Base-by-base conservation (phyloP, 225 moss, liverwort and hornwort genomes). In the Marchantia polymorpha region DNA sequence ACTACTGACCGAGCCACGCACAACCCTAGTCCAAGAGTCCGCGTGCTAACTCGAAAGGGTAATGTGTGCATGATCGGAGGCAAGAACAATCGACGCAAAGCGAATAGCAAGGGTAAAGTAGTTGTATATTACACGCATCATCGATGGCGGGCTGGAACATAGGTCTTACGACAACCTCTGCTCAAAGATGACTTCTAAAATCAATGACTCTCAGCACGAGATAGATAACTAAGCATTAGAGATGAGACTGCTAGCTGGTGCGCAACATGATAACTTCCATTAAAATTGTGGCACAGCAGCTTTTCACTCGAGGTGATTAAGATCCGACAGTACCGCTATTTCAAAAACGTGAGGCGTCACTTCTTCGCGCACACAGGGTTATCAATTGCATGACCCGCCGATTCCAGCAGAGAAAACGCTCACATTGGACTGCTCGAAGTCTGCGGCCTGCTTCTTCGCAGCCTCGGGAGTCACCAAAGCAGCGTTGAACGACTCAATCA, bases 401-500 rank as follows among this genome's bases (percentile, higher is more conserved):
- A 64, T 65, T 50, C 64, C 77, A 10, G 77, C 65, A 25, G 30
- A 22, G 74, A 67, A 87, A 6, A 73, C 72, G 26, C 82, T 84
- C 65, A 84, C 60, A 29, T 87, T 87, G 5, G 87, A 82, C 27
- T 84, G 78, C 25, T 84, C 76, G 20, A 77, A 87, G 0, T 67
- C 10, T 0, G 84, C 82, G 15, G 87, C 84, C 25, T 82, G 84
- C 68, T 79, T 26, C 0, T 77, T 79, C 14, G 87, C 87, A 14
- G 54, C 73, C 20, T 68, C 50, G 8, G 73, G 63, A 15, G 77
- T 48, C 25, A 4, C 49, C 31, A 87, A 53, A 0, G 79, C 84
- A 13, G 79, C 47, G 15, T 75, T 50, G 53, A 87, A 87, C 0
- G 46, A n/a, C 22, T 87, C 82, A 13, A 87, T 84, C 69, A 87